Conservation (phyloP, 2,329 filamentous ascomycete genomes). For the Mollisia scopiformis region DNA sequence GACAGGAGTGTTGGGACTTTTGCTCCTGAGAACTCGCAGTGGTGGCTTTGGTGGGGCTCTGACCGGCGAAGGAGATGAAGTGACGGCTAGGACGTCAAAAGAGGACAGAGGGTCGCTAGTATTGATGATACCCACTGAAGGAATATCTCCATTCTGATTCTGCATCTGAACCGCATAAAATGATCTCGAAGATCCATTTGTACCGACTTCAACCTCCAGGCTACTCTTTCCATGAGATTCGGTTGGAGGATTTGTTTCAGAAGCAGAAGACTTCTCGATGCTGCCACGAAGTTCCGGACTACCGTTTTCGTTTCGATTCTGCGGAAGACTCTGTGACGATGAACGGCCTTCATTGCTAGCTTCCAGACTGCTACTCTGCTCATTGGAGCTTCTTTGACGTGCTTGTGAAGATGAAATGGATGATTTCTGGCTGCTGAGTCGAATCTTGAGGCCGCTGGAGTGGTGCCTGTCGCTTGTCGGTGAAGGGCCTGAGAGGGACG, state of each 20-base stretch:
- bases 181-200: no score
- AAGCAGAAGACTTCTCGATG: background rate
- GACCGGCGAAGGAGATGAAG: conserved; percentile 14
- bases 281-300: background rate
- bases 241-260: no score
- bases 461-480: background rate
- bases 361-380: no score
- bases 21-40: background rate
- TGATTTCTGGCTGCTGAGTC: background rate
- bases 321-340: background rate
- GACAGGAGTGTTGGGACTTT: background rate
- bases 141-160: no score
- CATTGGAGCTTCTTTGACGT: no score
- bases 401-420: background rate
- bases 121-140: no score
- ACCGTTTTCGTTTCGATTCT: background rate
- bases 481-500: conserved; percentile 23
- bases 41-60: background rate
- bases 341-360: no score
- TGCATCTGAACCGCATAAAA: no score
- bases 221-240: background rate
- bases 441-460: background rate
- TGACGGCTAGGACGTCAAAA: background rate
- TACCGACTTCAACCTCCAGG: background rate
- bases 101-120: background rate